Evolutionary conservation across 2,329 filamentous ascomycete genomes (phyloP).

Genomic region (Phoma sp.): DNA sequence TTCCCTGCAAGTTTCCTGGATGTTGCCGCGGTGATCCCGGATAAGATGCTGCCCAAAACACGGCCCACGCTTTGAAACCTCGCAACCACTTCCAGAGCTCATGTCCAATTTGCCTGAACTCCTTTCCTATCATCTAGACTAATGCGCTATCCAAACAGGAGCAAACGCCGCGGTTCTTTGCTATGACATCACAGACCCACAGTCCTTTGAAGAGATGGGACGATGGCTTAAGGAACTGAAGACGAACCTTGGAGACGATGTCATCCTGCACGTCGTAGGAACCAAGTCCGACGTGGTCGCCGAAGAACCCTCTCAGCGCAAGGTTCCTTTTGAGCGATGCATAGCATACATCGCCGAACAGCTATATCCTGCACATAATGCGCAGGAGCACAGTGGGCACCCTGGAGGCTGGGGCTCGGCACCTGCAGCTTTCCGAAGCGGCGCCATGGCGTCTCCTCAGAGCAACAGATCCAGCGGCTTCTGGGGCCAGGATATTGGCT

Average conservation of each 20-base stretch:
- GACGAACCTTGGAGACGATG: constrained; percentile 75
- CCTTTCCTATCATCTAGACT: not conserved
- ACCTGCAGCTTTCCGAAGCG: constrained; percentile 48
- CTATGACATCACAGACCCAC: constrained; percentile 89
- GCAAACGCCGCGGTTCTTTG: constrained; percentile 93
- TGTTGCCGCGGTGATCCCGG: constrained; percentile 8
- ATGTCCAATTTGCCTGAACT: not conserved
- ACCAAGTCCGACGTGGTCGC: constrained; percentile 82
- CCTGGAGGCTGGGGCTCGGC: constrained; percentile 35
- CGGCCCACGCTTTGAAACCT: not conserved
- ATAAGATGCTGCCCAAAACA: constrained; percentile 19
- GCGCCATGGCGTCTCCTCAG: constrained; percentile 56
- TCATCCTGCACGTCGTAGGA: constrained; percentile 92
- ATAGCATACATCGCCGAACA: constrained; percentile 96
- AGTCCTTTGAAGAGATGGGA: constrained; percentile 91
- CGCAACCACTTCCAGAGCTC: constrained; percentile 8
- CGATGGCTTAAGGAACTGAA: constrained; percentile 87
- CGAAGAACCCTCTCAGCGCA: constrained; percentile 76
- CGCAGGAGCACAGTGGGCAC: constrained; percentile 28
- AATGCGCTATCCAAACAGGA: constrained; percentile 54
- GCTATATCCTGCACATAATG: constrained; percentile 71
- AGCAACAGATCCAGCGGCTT: constrained; percentile 71
- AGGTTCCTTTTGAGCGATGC: constrained; percentile 93
- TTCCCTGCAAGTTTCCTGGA: constrained; percentile 5
- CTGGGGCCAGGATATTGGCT: constrained; percentile 92